These are phyloP conservation scores for Chytridium lagenaria DNA, from an alignment of 371 early-diverging fungal species.

Conservation along the genomic window DNA sequence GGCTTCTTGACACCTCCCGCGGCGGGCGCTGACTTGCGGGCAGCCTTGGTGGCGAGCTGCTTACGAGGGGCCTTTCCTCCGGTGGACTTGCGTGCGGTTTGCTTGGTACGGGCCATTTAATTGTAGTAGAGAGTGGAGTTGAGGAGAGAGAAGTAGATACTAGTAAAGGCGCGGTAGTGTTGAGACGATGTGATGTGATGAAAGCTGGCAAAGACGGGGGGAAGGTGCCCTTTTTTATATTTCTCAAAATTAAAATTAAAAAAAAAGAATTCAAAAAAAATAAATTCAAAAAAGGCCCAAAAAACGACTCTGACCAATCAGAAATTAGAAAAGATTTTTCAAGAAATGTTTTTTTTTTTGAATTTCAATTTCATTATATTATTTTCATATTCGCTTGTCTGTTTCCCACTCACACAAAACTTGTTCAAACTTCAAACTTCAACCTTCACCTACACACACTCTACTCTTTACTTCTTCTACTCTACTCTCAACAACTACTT, in stretches of 20 bases:
- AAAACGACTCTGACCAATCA: no score
- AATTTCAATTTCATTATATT: no score
- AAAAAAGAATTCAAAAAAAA: no score
- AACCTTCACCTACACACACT: no score
- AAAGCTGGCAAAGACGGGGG: constrained; percentile 3
- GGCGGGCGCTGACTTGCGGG: constrained; percentile 97
- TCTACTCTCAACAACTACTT: constrained; percentile 25
- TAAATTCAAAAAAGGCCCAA: no score
- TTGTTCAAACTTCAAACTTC: no score
- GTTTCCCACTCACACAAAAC: no score
- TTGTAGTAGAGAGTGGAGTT: neutral
- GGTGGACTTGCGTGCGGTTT: constrained; percentile 98
- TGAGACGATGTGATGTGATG: no score
- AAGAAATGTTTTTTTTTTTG: no score
- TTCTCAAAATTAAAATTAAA: no score
- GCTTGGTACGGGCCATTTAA: constrained; percentile 56
- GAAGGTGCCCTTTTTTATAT: neutral
- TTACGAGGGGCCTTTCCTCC: constrained; percentile 99
- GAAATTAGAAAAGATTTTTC: no score
- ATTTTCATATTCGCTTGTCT: no score
- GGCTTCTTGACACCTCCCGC: constrained; percentile 62
- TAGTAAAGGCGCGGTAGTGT: neutral
- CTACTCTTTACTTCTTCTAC: neutral
- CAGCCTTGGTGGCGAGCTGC: constrained; percentile 97
- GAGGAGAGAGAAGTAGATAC: neutral